Base-by-base conservation (phyloP, 73 alveolate genomes). In the Uronychia setigera region DNA sequence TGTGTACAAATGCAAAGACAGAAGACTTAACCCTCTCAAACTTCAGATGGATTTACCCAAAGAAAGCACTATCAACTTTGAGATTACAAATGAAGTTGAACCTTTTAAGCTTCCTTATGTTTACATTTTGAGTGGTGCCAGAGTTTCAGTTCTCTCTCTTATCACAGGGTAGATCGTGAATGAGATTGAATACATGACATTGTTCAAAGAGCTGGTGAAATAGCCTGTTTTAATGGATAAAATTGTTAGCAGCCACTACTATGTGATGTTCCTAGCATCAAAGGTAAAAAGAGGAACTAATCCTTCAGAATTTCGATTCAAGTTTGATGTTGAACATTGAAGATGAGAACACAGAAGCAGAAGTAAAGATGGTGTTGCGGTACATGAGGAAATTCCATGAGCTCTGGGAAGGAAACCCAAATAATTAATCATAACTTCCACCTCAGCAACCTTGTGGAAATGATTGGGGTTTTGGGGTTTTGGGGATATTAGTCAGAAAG, bases 81-180 rank as follows among this genome's bases (percentile, higher is more conserved):
- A 81, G 26, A 60, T 81, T 0, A 81, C 77, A 0, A 31, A 31
- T 59, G 88, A 81, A 31, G 35, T 81, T 60, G 80, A 77, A 0
- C 88, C 88, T 29, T 59, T 28, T 29, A 31, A 31, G n/a, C 76
- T 59, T 76, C 88, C 88, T 0, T 81, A 81, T 33, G 74, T 81
- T 27, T 81, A 81, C 57, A 0, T 81, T 0, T 11, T 59, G 75
- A 46, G 35, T 34, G 88, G 88, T 29, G 32, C 31, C 67, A 59
- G 46, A 27, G 35, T 81, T 11, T 81, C 58, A 81, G 80, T 81
- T n/a, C 26, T 81, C n/a, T 81, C 88, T 0, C 80, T 81, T 1
- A 30, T 81, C 30, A 81, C 88, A 1, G 81, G 88, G 26, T 75
- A 81, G 33, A 31, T 58, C 0, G 81, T 81, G 0, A 81, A 60